These are phyloP conservation scores for Chamaecrista fasciculata DNA, from an alignment of 306 rosid genomes.

Conservation along the genomic window DNA sequence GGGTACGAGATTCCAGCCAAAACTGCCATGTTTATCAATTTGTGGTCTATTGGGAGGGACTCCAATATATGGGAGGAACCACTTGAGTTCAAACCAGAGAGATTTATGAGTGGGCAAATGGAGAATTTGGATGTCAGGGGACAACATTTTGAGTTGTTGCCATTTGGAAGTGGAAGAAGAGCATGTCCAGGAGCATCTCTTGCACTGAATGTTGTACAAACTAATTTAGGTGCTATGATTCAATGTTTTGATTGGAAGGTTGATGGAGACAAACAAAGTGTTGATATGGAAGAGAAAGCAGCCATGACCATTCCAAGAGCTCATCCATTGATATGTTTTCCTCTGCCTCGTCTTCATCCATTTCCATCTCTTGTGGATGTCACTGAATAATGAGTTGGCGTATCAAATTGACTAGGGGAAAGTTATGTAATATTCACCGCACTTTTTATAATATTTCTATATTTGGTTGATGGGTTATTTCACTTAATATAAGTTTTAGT, in stretches of 20 bases:
- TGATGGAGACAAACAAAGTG: constrained; percentile 15
- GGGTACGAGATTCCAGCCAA: constrained; percentile 55
- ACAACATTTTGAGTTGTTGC: constrained; percentile 47
- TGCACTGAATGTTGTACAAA: constrained; percentile 40
- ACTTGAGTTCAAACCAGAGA: constrained; percentile 50
- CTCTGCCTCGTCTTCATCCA: constrained; percentile 36
- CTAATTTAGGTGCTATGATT: constrained; percentile 47
- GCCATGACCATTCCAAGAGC: constrained; percentile 55
- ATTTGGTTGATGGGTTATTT: too few species aligned
- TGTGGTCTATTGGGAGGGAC: constrained; percentile 66
- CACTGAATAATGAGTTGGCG: too few species aligned
- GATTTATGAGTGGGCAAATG: constrained; percentile 34
- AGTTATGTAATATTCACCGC: too few species aligned
- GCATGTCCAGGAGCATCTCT: constrained; percentile 53
- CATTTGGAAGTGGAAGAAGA: constrained; percentile 79
- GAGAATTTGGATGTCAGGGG: constrained; percentile 55
- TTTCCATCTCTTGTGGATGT: too few species aligned
- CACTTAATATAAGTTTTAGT: too few species aligned
- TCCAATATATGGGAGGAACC: constrained; percentile 52
- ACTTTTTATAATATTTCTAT: too few species aligned
- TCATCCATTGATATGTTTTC: constrained; percentile 48
- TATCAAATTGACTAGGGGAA: too few species aligned
- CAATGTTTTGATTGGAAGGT: constrained; percentile 65
- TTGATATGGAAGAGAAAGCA: constrained; percentile 56
- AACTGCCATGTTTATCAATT: constrained; percentile 44